Base-by-base conservation (phyloP, 768 basidiomycete species). In the Mrakia frigida region DNA sequence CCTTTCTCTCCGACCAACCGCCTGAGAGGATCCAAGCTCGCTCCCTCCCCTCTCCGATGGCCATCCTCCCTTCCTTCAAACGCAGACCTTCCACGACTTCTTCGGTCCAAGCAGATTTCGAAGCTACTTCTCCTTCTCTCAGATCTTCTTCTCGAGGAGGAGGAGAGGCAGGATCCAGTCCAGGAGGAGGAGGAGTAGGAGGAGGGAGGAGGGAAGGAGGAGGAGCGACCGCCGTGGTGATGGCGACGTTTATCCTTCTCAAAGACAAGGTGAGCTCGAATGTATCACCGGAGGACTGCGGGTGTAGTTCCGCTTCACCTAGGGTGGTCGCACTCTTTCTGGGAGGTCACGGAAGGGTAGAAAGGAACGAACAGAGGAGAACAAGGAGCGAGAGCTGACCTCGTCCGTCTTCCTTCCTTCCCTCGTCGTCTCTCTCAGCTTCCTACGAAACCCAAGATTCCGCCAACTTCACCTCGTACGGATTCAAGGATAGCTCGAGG, bases 31-130 rank as follows among this genome's bases (percentile, higher is more conserved):
- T n/a, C n/a, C n/a, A n/a, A n/a, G 63, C n/a, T 65, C 35, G 16
- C 39, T 37, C 35, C 25, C 60, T 63, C 65, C 37, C 37, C 65
- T 23, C 65, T 5, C 35, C 18, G 37, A 68, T 68, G 65, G 65
- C 65, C 39, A 68, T 68, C 39, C 65, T 68, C 6, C 65, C 65
- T 35, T 68, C 65, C 25, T 68, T 68, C 65, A 68, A 68, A 39
- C 65, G 65, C 25, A 35, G 65, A 21, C 37, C 65, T 14, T 68
- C 65, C 3, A 68, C 65, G 1, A 41, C 65, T 3, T 23, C 35
- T 3, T 39, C 65, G 25, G 65, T 39, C 37, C 25, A 13, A 25
- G 23, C 21, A 41, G 65, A 39, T 18, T 39, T 11, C 18, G 65
- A 68, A 37, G 33, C 10, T 21, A 2, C 63, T 18, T 65, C 63